Base-by-base conservation (phyloP, 1,139 yeast genomes). In the Geotrichum aggregatum region DNA sequence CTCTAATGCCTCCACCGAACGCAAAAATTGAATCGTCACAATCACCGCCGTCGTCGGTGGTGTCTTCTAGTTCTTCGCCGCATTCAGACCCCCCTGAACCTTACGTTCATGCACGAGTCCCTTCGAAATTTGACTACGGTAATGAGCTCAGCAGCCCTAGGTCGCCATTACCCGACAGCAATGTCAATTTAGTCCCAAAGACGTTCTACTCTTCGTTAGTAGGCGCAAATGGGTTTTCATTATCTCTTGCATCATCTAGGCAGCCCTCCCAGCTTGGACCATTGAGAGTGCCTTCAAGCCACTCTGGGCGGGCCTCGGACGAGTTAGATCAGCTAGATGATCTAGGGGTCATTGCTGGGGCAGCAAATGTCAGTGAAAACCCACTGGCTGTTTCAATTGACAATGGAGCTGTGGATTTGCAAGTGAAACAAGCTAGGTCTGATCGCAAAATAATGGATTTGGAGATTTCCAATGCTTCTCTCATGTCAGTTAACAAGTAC, bases 401-500 rank as follows among this genome's bases (percentile, higher is more conserved):
- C 5, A 24, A 24, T 24, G 28, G 28, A 24, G 28, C 28, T 45
- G 33, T 13, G 39, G 43, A 48, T 33, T 30, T 49, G 7, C 50
- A 48, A n/a, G 50, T 45, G 18, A 54, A 54, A 30, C 57, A 54
- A 38, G 65, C 62, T 1, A 55, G 66, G 34, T 54, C 61, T 3
- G 63, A 61, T 22, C 57, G 68, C 16, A 64, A 63, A 49, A 58
- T 65, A 7, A 54, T 58, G 57, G 68, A 65, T 41, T 47, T 65
- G 49, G 67, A 65, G 52, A 64, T 65, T 14, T 59, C 67, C 7
- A 65, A 65, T 54, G 52, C 58, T 21, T 63, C 67, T 3, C 52
- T 65, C 30, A 50, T 63, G 52, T 58, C 62, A 6, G 61, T 65
- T 13, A 65, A 65, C 56, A 59, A 60, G 47, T 63, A 59, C 49